Conservation (phyloP, 495 filamentous ascomycete species). For the Aspergillus incahuasiensis region DNA sequence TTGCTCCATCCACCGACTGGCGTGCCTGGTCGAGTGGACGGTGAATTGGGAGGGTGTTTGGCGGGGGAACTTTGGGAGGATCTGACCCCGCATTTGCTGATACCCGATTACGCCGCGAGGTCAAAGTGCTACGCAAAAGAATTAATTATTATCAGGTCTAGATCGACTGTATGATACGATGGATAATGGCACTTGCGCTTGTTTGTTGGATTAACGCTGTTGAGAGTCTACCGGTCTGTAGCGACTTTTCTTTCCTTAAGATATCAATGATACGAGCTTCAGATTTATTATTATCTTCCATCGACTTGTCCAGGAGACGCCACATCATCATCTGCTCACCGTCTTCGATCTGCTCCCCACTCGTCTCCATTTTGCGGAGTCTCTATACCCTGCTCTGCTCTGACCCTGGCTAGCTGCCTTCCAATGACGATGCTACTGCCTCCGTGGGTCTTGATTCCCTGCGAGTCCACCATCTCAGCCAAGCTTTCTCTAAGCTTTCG, state of each 20-base stretch:
- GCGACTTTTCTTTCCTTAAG: conserved; percentile 5
- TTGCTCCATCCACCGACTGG: conserved; percentile 1
- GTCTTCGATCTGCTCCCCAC: background rate
- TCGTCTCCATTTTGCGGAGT: background rate
- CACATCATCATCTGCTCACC: background rate
- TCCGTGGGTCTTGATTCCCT: background rate
- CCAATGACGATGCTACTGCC: background rate
- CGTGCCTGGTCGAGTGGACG: background rate
- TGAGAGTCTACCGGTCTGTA: conserved; percentile 5
- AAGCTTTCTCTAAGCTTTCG: conserved; percentile 26
- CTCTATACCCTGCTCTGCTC: background rate
- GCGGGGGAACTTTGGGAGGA: conserved; percentile 2
- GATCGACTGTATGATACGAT: conserved; percentile 10
- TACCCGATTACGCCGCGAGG: conserved; percentile 15
- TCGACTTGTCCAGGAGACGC: background rate
- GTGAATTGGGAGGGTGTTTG: conserved; percentile 9
- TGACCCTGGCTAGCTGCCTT: background rate
- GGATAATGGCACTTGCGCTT: conserved; percentile 9
- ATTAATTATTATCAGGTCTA: background rate
- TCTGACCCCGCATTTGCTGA: conserved; percentile 20
- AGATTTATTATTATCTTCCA: background rate
- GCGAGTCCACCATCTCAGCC: conserved; percentile 6
- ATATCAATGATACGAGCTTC: conserved; percentile 2
- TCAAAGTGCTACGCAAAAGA: background rate
- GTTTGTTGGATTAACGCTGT: conserved; percentile 9